Evolutionary conservation across 441 rosid species (phyloP).

Genomic region (Bocquillonia castaneifolia): DNA sequence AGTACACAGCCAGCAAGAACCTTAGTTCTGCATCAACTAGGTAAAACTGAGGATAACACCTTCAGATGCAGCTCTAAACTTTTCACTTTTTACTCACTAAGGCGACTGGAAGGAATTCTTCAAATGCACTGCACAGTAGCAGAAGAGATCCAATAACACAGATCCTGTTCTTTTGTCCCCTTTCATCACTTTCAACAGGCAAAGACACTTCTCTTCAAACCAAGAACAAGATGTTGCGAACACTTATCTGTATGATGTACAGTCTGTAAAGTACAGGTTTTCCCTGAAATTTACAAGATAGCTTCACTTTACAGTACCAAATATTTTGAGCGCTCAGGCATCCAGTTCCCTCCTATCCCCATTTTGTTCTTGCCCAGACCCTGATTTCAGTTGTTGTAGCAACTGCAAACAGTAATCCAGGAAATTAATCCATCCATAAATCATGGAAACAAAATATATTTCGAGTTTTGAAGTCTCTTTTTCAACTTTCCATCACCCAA

Average conservation of each 20-base stretch:
- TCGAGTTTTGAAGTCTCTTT: not conserved
- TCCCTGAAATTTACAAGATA: slow-evolving; percentile 26
- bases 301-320: slow-evolving; percentile 22
- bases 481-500: not conserved
- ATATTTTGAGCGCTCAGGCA: slow-evolving; percentile 27
- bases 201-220: slow-evolving; percentile 10
- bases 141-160: not conserved
- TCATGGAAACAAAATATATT: not conserved
- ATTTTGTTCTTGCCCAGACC: slow-evolving; percentile 52
- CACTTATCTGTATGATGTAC: slow-evolving; percentile 13
- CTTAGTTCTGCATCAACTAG: not conserved
- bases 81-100: slow-evolving; percentile 9
- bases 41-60: not conserved
- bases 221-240: slow-evolving; percentile 20
- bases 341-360: slow-evolving; percentile 44
- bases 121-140: not conserved
- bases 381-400: slow-evolving; percentile 62
- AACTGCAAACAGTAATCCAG: slow-evolving; percentile 41
- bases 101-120: slow-evolving; percentile 16
- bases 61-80: slow-evolving; percentile 1
- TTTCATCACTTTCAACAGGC: slow-evolving; percentile 12
- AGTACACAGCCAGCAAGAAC: not conserved
- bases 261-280: slow-evolving; percentile 33
- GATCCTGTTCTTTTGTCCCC: slow-evolving; percentile 9
- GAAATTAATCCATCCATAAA: not conserved